Conservation (phyloP, 805 yeast genomes). For the Torulaspora delbrueckii region DNA sequence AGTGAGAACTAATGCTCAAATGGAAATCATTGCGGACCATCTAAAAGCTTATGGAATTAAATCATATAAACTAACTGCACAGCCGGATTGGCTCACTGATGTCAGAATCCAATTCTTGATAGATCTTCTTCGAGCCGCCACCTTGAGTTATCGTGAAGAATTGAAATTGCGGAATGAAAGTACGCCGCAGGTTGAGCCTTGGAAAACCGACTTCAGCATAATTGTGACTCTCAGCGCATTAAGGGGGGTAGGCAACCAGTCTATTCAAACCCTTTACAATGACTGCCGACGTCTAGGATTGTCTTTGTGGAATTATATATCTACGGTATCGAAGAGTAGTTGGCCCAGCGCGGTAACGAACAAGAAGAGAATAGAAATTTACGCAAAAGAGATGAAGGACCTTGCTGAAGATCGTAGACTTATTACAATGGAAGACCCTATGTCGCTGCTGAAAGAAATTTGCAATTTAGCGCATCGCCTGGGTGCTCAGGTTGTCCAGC, state of each 20-base stretch:
- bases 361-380: conserved; percentile 28
- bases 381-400: conserved; percentile 23
- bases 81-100: conserved; percentile 50
- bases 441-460: conserved; percentile 35
- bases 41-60: conserved; percentile 42
- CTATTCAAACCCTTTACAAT: conserved; percentile 22
- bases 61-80: conserved; percentile 40
- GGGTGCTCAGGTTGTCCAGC: conserved; percentile 27
- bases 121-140: conserved; percentile 43
- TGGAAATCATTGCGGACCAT: conserved; percentile 38
- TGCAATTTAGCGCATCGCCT: conserved; percentile 34
- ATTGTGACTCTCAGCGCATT: conserved; percentile 25
- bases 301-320: conserved; percentile 29
- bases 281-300: conserved; percentile 10
- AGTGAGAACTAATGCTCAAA: conserved; percentile 48
- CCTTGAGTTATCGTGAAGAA: conserved; percentile 13
- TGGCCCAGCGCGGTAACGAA: conserved; percentile 18
- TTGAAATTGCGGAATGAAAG: not conserved
- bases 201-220: conserved; percentile 28
- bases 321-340: conserved; percentile 6
- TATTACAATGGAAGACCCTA: conserved; percentile 31
- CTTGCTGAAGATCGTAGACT: conserved; percentile 12
- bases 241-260: conserved; percentile 24
- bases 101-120: conserved; percentile 38
- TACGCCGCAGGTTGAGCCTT: not conserved